These are phyloP conservation scores for Helicocarpus griseus DNA, from an alignment of 2,329 filamentous ascomycete genomes.

Conservation along the genomic window DNA sequence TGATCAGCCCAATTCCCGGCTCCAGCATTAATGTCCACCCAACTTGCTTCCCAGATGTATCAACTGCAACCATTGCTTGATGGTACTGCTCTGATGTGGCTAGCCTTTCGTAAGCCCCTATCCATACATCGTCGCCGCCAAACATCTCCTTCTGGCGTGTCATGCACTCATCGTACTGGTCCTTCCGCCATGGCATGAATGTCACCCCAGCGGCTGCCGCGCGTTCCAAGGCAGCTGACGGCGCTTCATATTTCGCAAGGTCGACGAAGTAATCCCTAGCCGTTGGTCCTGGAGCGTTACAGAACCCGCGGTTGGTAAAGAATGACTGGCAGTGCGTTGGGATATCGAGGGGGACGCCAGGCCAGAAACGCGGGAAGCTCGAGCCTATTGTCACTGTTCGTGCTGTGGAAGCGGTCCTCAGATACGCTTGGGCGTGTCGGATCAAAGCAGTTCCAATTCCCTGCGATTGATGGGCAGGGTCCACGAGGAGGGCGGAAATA, in stretches of 20 bases:
- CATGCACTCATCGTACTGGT: constrained; percentile 12
- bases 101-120: constrained; percentile 30
- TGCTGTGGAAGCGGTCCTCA: not conserved
- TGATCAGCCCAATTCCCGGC: constrained; percentile 21
- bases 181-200: constrained; percentile 10
- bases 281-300: constrained; percentile 17
- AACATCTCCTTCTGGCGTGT: constrained; percentile 9
- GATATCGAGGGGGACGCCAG: constrained; percentile 33
- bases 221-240: constrained; percentile 25
- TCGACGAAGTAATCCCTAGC: constrained; percentile 33
- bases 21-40: constrained; percentile 39
- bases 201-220: constrained; percentile 16
- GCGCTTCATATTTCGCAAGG: constrained; percentile 26
- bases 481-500: constrained; percentile 15
- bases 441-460: constrained; percentile 16
- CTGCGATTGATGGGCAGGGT: constrained; percentile 15
- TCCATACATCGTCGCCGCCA: constrained; percentile 28
- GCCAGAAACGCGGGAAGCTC: constrained; percentile 38
- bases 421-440: constrained; percentile 6
- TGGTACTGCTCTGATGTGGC: constrained; percentile 27
- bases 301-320: constrained; percentile 34
- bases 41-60: constrained; percentile 28
- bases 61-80: constrained; percentile 35
- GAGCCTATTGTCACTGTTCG: constrained; percentile 20
- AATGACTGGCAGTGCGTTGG: constrained; percentile 27